A percentile compares a stretch with the other conserved stretches of the same genome.
phyloP scores from a whole-genome alignment of 106 monocot genomes.

The Gastrodia elata region DNA sequence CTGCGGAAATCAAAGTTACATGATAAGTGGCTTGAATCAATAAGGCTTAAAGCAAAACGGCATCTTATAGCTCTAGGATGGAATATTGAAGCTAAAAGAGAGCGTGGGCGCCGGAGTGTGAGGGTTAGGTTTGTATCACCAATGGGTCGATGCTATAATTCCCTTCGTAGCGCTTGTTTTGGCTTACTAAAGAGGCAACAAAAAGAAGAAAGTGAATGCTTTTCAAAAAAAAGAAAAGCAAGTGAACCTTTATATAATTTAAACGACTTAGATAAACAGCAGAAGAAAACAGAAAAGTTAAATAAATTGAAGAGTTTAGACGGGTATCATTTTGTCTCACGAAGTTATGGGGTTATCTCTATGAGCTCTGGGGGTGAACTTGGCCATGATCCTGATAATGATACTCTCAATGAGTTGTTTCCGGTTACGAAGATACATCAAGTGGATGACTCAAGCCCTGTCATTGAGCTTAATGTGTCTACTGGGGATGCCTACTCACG shows the following conservation, averaged over 20 bases:
- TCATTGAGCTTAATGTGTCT: background rate
- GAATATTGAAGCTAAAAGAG: slow-evolving; percentile 20
- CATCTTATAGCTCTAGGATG: slow-evolving; percentile 52
- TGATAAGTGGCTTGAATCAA: background rate
- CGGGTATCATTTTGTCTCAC: background rate
- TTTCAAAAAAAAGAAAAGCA: no score
- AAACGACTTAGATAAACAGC: no score
- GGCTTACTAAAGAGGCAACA: slow-evolving; percentile 8
- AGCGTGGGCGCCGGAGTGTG: background rate
- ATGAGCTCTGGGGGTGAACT: background rate
- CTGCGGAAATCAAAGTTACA: background rate
- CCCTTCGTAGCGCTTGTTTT: slow-evolving; percentile 21
- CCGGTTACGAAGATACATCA: background rate
- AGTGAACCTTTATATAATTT: no score
- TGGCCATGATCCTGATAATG: background rate
- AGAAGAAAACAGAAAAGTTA: background rate
- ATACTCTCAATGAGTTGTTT: background rate
- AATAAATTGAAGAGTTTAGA: background rate
- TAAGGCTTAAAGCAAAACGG: slow-evolving; percentile 17
- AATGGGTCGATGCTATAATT: slow-evolving; percentile 16
- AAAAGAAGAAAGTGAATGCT: no score
- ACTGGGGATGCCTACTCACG: slow-evolving; percentile 3
- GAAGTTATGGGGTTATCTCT: slow-evolving; percentile 3
- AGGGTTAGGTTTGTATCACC: slow-evolving; percentile 30
- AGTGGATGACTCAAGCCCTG: slow-evolving; percentile 3